Conservation (phyloP, 2,329 filamentous ascomycete genomes). For the Hypoxylon sp. region DNA sequence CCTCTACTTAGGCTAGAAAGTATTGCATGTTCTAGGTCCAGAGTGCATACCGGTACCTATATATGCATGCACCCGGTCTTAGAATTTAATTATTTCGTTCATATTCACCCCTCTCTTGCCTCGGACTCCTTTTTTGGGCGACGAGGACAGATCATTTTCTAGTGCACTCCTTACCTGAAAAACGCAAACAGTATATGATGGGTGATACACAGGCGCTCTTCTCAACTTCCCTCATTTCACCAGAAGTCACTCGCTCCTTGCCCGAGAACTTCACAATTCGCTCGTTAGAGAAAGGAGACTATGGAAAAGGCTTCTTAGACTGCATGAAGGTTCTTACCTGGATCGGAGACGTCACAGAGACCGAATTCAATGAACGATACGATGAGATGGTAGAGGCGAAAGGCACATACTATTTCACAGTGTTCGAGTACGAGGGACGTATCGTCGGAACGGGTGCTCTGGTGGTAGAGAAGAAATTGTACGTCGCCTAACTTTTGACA, state of each 20-base stretch:
- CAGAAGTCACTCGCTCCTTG: constrained; percentile 65
- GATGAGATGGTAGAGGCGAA: constrained; percentile 60
- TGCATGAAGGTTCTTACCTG: constrained; percentile 79
- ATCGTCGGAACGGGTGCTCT: constrained; percentile 80
- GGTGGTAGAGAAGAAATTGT: constrained; percentile 83
- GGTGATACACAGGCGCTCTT: constrained; percentile 62
- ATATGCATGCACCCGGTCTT: not conserved
- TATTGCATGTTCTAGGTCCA: too few relatives aligned
- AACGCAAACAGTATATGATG: constrained; percentile 12
- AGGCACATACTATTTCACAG: constrained; percentile 73
- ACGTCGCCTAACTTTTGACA: constrained; percentile 43
- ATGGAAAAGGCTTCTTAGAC: constrained; percentile 75
- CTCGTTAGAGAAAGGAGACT: constrained; percentile 73
- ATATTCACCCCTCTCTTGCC: too few relatives aligned
- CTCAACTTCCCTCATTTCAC: constrained; percentile 70
- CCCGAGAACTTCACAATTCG: constrained; percentile 76
- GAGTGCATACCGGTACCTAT: too few relatives aligned
- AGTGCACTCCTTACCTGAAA: too few relatives aligned
- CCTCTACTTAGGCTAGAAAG: too few relatives aligned
- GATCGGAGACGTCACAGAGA: constrained; percentile 74
- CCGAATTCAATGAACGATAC: constrained; percentile 61
- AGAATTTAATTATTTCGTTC: not conserved
- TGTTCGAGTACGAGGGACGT: constrained; percentile 68
- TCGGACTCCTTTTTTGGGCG: too few relatives aligned
- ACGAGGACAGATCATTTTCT: too few relatives aligned